A percentile compares a stretch with the other conserved stretches of the same genome.
Conservation (phyloP, 2,329 filamentous ascomycete genomes). For the Colletotrichum incanum region DNA sequence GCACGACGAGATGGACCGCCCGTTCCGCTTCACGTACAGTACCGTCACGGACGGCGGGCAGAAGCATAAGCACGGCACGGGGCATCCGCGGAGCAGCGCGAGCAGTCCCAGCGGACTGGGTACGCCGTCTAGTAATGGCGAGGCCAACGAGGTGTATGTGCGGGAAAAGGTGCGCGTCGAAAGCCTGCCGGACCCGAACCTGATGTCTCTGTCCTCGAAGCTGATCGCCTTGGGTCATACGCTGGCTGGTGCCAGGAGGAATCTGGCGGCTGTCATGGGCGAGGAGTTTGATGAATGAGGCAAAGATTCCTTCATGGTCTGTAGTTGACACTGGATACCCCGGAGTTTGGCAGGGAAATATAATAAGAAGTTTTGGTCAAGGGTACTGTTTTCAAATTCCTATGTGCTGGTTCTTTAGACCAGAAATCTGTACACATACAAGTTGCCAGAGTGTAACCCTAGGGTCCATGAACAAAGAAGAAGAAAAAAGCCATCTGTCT, state of each 20-base stretch:
- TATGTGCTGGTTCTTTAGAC: constrained; percentile 38
- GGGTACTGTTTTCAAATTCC: constrained; percentile 37
- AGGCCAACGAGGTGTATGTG: constrained; percentile 79
- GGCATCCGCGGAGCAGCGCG: constrained; percentile 22
- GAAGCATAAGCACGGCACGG: constrained; percentile 39
- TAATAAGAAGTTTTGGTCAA: background rate
- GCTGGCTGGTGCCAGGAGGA: constrained; percentile 78
- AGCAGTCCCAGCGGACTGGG: constrained; percentile 31
- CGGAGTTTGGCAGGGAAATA: constrained; percentile 28
- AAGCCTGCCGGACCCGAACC: constrained; percentile 83
- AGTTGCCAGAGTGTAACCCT: constrained; percentile 15
- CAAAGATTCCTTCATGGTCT: background rate
- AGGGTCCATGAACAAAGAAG: background rate
- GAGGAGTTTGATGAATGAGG: constrained; percentile 59
- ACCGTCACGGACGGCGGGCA: constrained; percentile 46
- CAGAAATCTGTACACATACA: constrained; percentile 38
- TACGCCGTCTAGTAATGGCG: constrained; percentile 41
- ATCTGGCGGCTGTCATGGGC: constrained; percentile 85
- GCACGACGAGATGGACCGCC: constrained; percentile 85
- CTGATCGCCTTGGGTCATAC: constrained; percentile 83
- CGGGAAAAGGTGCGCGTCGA: constrained; percentile 92
- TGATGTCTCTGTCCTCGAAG: constrained; percentile 89
- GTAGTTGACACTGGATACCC: constrained; percentile 46
- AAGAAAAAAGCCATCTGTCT: background rate
- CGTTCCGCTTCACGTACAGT: constrained; percentile 75